These are phyloP conservation scores for Cryptomeria japonica DNA, from an alignment of 75 land plant species.

Conservation along the genomic window DNA sequence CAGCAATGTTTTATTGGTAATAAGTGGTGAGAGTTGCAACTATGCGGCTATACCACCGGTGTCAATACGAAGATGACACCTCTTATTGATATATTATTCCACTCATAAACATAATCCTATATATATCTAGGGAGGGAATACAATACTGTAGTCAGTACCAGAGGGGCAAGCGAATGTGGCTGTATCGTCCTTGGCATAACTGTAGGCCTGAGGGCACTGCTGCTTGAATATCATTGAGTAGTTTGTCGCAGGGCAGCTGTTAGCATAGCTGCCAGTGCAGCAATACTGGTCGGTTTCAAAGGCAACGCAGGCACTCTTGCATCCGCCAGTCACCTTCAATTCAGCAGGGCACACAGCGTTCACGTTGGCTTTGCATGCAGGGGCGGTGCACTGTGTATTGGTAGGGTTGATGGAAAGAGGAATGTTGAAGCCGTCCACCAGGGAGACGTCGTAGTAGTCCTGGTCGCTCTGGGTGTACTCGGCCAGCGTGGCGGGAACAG, in stretches of 20 bases:
- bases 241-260: constrained; percentile 14
- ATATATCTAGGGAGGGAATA: no score
- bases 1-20: no score
- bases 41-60: no score
- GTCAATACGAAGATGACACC: no score
- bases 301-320: constrained; percentile 46
- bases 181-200: constrained; percentile 37
- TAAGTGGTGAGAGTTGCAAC: no score
- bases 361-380: constrained; percentile 8
- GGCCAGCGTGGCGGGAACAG: no score
- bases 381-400: constrained; percentile 12
- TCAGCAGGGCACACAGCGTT: constrained; percentile 9
- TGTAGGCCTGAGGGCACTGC: constrained; percentile 41
- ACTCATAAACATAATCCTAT: no score
- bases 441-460: no score
- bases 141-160: background rate
- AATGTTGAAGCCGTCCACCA: constrained; percentile 43
- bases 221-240: constrained; percentile 31
- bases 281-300: constrained; percentile 36
- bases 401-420: constrained; percentile 21
- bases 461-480: no score
- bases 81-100: no score
- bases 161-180: background rate
- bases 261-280: constrained; percentile 37
- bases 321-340: constrained; percentile 22